Percentiles rank a stretch among this genome's conserved stretches.
phyloP scores from a whole-genome alignment of 371 early-diverging fungal genomes.

The Actinomortierella ambigua region DNA sequence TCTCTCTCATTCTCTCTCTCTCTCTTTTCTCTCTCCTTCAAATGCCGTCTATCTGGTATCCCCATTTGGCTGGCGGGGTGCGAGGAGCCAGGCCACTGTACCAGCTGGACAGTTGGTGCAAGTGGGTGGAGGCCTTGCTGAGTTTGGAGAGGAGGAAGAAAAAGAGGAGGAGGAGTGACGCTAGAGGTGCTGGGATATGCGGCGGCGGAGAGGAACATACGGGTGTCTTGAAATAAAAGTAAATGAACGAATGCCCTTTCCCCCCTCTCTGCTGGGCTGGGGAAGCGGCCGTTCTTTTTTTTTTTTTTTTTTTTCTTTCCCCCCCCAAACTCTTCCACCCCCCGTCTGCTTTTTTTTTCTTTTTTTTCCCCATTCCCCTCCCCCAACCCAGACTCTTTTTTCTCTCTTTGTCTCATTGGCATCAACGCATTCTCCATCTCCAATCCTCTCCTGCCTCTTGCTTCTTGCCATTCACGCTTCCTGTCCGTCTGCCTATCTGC shows the following conservation, averaged over 20 bases:
- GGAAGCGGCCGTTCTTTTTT: background rate
- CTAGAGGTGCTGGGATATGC: no score
- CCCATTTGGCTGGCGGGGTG: no score
- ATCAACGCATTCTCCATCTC: background rate
- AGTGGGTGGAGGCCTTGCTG: no score
- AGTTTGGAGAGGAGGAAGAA: constrained; percentile 5
- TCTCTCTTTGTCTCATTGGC: background rate
- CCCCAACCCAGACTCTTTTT: background rate
- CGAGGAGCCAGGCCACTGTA: no score
- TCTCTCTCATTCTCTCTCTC: no score
- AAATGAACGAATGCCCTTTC: no score
- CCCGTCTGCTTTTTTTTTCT: constrained; percentile 1
- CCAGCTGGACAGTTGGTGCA: no score
- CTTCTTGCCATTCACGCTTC: background rate
- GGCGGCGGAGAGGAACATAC: no score
- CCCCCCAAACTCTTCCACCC: background rate
- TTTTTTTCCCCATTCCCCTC: background rate
- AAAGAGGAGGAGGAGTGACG: background rate
- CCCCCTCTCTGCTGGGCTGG: background rate
- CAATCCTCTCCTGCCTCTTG: background rate
- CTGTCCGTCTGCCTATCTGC: no score
- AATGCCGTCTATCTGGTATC: no score
- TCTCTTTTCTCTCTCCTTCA: no score
- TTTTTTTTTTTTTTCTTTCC: constrained; percentile 1
- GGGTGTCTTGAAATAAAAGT: no score